Percentiles rank a stretch among this genome's conserved stretches.
phyloP scores from a whole-genome alignment of 176 grass and related monocot species.

The Melocanna baccifera region DNA sequence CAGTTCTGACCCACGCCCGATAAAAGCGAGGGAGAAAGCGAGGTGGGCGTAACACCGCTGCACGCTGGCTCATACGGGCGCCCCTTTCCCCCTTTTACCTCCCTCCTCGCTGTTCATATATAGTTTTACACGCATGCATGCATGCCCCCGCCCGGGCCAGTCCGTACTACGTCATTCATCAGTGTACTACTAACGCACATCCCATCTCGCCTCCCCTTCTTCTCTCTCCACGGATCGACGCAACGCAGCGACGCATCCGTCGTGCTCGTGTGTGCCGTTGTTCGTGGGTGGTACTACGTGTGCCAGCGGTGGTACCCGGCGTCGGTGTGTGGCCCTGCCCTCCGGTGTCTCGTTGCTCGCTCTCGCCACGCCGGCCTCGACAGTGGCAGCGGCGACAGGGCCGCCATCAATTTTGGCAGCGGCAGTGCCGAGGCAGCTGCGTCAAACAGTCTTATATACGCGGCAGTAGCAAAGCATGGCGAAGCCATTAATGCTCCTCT shows the following conservation, averaged over 20 bases:
- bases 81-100: background rate
- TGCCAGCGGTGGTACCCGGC: background rate
- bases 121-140: background rate
- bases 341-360: background rate
- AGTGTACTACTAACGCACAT: background rate
- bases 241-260: background rate
- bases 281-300: background rate
- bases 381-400: constrained; percentile 14
- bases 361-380: background rate
- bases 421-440: background rate
- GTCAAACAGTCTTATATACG: background rate
- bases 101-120: background rate
- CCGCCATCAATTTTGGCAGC: constrained; percentile 34
- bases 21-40: constrained; percentile 67
- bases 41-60: background rate
- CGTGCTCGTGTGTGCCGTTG: background rate
- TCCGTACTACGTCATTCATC: too few relatives aligned
- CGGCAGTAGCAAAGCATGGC: background rate
- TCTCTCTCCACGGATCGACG: constrained; percentile 1
- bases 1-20: constrained; percentile 45
- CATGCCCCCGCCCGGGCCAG: background rate
- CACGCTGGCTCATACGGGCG: background rate
- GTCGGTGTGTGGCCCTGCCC: background rate
- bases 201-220: too few relatives aligned
- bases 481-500: background rate